Percentiles rank a stretch among this genome's conserved stretches.
Conservation (phyloP, 2,329 filamentous ascomycete species). For the Elsinoe ampelina region DNA sequence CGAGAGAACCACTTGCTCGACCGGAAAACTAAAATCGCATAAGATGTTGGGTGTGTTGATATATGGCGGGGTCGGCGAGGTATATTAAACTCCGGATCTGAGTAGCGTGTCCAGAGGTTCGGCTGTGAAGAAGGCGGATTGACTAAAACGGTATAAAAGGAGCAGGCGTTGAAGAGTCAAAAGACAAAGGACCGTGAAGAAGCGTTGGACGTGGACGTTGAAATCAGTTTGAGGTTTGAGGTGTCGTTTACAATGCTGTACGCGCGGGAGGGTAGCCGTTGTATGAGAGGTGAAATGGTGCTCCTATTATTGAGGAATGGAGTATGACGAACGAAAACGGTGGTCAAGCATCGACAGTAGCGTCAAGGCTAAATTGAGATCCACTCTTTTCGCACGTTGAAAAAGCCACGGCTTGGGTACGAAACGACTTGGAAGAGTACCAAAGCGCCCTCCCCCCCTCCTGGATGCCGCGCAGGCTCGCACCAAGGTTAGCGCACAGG, state of each 20-base stretch:
- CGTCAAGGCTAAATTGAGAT: constrained; percentile 11
- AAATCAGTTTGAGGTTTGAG: constrained; percentile 12
- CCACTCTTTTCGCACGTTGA: constrained; percentile 12
- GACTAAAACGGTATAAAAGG: constrained; percentile 13
- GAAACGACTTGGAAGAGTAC: constrained; percentile 12
- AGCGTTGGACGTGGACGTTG: constrained; percentile 9
- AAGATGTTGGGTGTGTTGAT: constrained; percentile 11
- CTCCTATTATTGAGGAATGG: constrained; percentile 13
- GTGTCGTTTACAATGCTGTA: constrained; percentile 7
- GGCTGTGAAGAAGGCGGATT: constrained; percentile 8
- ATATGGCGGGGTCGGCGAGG: neutral
- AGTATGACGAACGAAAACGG: constrained; percentile 15
- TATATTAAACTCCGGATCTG: constrained; percentile 13
- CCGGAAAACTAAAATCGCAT: constrained; percentile 14
- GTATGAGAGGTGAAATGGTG: constrained; percentile 8
- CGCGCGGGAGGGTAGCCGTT: neutral
- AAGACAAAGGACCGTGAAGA: constrained; percentile 14
- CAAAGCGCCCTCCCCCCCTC: constrained; percentile 8
- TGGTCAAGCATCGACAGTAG: constrained; percentile 12
- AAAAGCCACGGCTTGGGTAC: constrained; percentile 12
- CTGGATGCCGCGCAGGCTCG: constrained; percentile 11
- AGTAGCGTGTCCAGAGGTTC: constrained; percentile 4
- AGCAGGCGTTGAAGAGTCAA: constrained; percentile 14
- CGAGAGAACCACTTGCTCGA: constrained; percentile 13
- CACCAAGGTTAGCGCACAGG: constrained; percentile 8